phyloP scores from a whole-genome alignment of 1,284 basidiomycete genomes.

The Marasmius tenuissimus region DNA sequence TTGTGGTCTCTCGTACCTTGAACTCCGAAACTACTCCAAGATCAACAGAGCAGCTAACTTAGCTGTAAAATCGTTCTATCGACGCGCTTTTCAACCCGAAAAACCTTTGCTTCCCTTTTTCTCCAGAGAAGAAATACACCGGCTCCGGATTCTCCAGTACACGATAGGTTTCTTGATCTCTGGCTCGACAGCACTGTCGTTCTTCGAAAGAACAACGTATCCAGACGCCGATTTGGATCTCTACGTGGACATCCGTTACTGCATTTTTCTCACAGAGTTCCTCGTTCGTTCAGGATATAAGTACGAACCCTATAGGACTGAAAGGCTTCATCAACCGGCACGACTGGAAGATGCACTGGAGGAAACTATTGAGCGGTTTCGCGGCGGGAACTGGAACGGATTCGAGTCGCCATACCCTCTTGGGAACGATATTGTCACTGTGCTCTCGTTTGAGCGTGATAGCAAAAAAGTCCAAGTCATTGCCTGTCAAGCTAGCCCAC shows the following conservation, averaged over 20 bases:
- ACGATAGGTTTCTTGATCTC: conserved; percentile 4
- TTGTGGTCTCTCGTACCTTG: conserved; percentile 2
- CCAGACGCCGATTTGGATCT: conserved; percentile 5
- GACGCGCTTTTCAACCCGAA: conserved; percentile 7
- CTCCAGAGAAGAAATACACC: neutral
- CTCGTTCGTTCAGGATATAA: neutral
- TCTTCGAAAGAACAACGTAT: conserved; percentile 2
- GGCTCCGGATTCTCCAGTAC: conserved; percentile 2
- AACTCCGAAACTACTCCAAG: neutral
- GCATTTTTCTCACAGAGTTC: neutral
- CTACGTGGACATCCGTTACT: neutral
- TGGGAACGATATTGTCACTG: conserved; percentile 12
- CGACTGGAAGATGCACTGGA: neutral
- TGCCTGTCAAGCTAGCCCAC: conserved; percentile 20
- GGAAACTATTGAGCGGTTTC: neutral
- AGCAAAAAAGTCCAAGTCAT: conserved; percentile 36
- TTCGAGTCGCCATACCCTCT: neutral
- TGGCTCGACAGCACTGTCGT: conserved; percentile 7
- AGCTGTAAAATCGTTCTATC: conserved; percentile 3
- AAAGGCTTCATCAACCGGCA: neutral
- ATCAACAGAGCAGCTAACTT: neutral
- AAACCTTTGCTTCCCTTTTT: conserved; percentile 3
- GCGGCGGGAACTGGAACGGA: neutral
- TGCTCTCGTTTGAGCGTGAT: conserved; percentile 24
- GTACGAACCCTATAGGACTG: neutral